Base-by-base conservation (phyloP, 352 stramenopile genomes). In the Nothophytophthora sp. region DNA sequence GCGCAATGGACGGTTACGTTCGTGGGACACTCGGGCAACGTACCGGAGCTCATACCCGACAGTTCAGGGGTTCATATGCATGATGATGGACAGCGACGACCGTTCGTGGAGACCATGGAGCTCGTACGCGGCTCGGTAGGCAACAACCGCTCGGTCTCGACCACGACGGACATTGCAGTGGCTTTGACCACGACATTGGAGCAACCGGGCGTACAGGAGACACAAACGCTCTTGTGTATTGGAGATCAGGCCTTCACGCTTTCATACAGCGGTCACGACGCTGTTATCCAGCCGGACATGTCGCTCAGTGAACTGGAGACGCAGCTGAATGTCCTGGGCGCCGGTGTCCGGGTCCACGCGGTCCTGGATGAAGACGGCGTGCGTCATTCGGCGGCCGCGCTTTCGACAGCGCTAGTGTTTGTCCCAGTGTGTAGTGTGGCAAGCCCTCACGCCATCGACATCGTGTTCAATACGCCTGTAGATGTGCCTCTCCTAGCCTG, bases 1-100 rank as follows among this genome's bases (percentile, higher is more conserved):
- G 69, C 59, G n/a, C 81, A 92, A 22, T 94, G 84, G 84, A 88
- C 71, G 0, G 58, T 94, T 29, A 86, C 72, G 22, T 94, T 91
- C 46, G 44, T 36, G 13, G 67, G 46, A 4, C 77, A 90, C 45
- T 66, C 66, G 0, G 84, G 84, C 0, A 73, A 87, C 25, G 27
- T 88, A 3, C 66, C 73, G 0, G 52, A 70, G 37, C 50, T 94
- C 0, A 22, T 77, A 11, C 54, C 70, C 1, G 79, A 92, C 28
- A 70, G 48, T 12, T 64, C 77, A 1, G 29, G 44, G 0, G 66
- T 92, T 9, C 30, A 24, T 2, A 70, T 76, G 54, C 55, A 67
- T 12, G 55, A 75, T 23, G 63, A 80, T 25, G 81, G 68, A 1
- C 84, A 95, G 27, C 58, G 74, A 7, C 58, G 44, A 13, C 78